phyloP scores from a whole-genome alignment of 805 yeast species.

The Priceomyces castillae region DNA sequence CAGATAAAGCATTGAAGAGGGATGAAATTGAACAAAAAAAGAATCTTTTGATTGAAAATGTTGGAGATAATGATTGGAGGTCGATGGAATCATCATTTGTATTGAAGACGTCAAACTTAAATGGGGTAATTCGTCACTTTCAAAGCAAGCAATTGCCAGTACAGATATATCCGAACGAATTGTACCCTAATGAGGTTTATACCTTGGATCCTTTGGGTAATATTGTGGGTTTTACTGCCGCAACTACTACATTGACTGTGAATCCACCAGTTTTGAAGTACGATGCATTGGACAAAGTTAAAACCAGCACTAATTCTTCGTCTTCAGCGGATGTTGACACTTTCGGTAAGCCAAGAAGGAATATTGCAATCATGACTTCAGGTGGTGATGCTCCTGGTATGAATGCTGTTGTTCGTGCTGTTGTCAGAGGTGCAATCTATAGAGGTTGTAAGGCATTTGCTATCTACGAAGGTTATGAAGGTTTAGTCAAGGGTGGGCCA shows the following conservation, averaged over 20 bases:
- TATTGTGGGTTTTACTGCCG: constrained; percentile 73
- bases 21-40: constrained; percentile 18
- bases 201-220: constrained; percentile 82
- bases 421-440: constrained; percentile 86
- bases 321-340: constrained; percentile 12
- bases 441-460: constrained; percentile 89
- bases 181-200: constrained; percentile 73
- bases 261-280: constrained; percentile 40
- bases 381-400: constrained; percentile 99
- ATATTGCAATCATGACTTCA: constrained; percentile 94
- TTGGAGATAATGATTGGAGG: constrained; percentile 48
- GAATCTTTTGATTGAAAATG: constrained; percentile 11
- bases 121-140: constrained; percentile 33
- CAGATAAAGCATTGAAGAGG: constrained; percentile 13
- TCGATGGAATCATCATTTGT: constrained; percentile 42
- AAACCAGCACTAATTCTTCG: constrained; percentile 5
- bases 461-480: constrained; percentile 92
- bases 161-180: constrained; percentile 68
- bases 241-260: constrained; percentile 55
- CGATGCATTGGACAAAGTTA: constrained; percentile 13
- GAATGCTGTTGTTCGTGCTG: constrained; percentile 95
- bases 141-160: constrained; percentile 29
- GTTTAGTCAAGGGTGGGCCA: constrained; percentile 84
- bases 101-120: constrained; percentile 45
- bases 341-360: constrained; percentile 32